phyloP scores from a whole-genome alignment of 306 rosid genomes.

The Rosa multiflora region DNA sequence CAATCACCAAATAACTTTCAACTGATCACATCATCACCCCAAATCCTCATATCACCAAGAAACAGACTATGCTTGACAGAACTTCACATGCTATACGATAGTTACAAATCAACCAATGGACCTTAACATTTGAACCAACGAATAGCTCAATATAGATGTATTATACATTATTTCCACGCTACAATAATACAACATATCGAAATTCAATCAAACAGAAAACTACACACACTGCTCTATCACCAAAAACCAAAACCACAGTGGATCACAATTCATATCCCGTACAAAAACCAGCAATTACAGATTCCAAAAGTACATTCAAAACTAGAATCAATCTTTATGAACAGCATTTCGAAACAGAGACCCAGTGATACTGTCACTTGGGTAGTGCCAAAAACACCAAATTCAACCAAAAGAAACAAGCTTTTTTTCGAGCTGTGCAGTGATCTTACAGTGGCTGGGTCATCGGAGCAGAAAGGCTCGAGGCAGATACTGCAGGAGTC shows the following conservation, averaged over 20 bases:
- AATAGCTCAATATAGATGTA: too few relatives aligned
- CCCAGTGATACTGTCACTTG: background rate
- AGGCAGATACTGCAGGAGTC: conserved; percentile 89
- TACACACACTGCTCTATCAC: too few relatives aligned
- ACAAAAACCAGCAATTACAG: too few relatives aligned
- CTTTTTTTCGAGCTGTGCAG: background rate
- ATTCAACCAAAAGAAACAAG: background rate
- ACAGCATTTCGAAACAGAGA: background rate
- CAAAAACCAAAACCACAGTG: background rate
- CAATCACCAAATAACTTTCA: background rate
- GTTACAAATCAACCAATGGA: background rate
- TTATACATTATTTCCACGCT: background rate
- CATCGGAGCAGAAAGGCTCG: conserved; percentile 60
- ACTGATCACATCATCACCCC: background rate
- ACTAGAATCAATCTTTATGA: too few relatives aligned
- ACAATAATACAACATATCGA: background rate
- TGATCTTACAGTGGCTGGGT: conserved; percentile 71
- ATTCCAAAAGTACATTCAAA: too few relatives aligned
- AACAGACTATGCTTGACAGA: background rate
- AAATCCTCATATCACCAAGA: background rate
- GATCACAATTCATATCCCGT: too few relatives aligned
- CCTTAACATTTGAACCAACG: background rate
- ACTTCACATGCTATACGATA: background rate
- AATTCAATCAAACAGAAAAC: too few relatives aligned
- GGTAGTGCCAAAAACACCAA: conserved; percentile 3